Evolutionary conservation across 495 filamentous ascomycete genomes (phyloP).

Genomic region (Penicillium subrubescens): DNA sequence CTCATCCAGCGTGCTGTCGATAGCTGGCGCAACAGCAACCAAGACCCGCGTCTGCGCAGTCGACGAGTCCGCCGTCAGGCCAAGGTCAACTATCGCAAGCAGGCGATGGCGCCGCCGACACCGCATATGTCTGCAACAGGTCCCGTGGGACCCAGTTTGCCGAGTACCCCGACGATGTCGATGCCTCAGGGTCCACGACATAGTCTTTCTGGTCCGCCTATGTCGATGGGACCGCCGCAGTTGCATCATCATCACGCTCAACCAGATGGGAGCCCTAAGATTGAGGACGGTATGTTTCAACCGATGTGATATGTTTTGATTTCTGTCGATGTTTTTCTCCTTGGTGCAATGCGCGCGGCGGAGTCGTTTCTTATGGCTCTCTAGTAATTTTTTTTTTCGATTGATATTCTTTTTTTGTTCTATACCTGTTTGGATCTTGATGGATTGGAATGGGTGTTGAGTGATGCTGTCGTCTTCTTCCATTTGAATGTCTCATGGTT

Average conservation of each 20-base stretch:
- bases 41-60: constrained; percentile 87
- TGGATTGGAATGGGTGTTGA: constrained; percentile 9
- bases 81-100: constrained; percentile 79
- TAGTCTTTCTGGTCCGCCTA: constrained; percentile 48
- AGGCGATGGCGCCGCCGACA: constrained; percentile 47
- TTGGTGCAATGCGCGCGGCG: constrained; percentile 20
- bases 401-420: constrained; percentile 7
- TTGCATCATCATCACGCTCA: constrained; percentile 82
- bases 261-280: constrained; percentile 68
- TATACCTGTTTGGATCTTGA: constrained; percentile 9
- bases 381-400: constrained; percentile 22
- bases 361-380: constrained; percentile 14
- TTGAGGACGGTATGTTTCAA: constrained; percentile 95
- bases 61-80: constrained; percentile 90
- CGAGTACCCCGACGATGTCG: constrained; percentile 43
- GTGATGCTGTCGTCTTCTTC: background rate
- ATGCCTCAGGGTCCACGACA: constrained; percentile 45
- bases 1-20: constrained; percentile 96
- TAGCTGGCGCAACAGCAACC: constrained; percentile 98
- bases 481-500: background rate
- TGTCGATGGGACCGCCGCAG: constrained; percentile 66
- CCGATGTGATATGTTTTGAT: constrained; percentile 56
- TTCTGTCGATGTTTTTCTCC: constrained; percentile 27
- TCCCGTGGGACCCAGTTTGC: constrained; percentile 54
- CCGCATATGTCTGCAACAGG: constrained; percentile 59